A percentile compares a stretch with the other conserved stretches of the same genome.
phyloP scores from a whole-genome alignment of 106 monocot species.

The Dendrobium catenatum region DNA sequence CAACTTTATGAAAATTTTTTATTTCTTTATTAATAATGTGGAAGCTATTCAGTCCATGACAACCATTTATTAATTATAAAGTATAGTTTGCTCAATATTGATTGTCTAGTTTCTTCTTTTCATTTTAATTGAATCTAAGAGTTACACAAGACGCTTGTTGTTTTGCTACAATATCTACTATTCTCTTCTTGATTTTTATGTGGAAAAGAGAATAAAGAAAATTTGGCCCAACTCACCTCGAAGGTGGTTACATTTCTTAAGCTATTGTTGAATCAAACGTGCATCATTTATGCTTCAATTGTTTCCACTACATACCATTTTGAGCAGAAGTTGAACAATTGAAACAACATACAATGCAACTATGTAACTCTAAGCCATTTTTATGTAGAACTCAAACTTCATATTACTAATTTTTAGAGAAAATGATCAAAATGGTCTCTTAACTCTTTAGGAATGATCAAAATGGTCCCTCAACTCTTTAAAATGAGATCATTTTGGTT shows the following conservation, averaged over 20 bases:
- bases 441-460: too few relatives aligned
- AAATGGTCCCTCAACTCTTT: too few relatives aligned
- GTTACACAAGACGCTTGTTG: not conserved
- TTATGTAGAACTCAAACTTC: constrained; percentile 2
- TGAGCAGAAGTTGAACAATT: not conserved
- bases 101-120: not conserved
- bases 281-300: not conserved
- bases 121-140: not conserved
- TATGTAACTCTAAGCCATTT: not conserved
- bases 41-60: constrained; percentile 10
- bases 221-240: not conserved
- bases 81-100: not conserved
- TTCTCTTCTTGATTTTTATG: not conserved
- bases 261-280: not conserved
- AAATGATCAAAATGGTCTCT: too few relatives aligned
- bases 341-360: not conserved
- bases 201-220: not conserved
- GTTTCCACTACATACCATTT: not conserved
- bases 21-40: not conserved
- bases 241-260: not conserved
- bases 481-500: too few relatives aligned
- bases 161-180: too few relatives aligned
- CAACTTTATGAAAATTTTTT: not conserved
- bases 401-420: not conserved
- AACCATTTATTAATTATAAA: constrained; percentile 2